A percentile compares a stretch with the other conserved stretches of the same genome.
Evolutionary conservation across 2,329 filamentous ascomycete genomes (phyloP).

Genomic region (Alternaria novae-zelandiae): DNA sequence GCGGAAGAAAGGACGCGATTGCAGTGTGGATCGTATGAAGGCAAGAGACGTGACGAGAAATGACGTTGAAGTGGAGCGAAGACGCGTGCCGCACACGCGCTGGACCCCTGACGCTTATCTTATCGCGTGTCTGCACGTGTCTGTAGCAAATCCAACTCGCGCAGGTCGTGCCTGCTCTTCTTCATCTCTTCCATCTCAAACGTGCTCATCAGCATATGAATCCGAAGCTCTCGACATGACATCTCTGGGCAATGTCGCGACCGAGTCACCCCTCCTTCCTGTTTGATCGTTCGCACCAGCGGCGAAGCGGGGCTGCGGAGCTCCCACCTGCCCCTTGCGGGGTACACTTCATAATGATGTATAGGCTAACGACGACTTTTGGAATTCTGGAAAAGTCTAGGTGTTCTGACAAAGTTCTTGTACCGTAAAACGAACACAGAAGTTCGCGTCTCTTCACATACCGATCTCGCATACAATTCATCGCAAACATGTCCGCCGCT

Average conservation of each 20-base stretch:
- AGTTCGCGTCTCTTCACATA: neutral
- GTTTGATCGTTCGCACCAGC: slow-evolving; percentile 20
- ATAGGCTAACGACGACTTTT: neutral
- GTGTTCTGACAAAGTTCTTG: neutral
- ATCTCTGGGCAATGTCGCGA: neutral
- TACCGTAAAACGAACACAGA: neutral
- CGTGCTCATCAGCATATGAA: neutral
- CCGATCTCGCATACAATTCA: neutral
- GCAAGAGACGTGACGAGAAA: neutral
- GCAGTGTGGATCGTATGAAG: neutral
- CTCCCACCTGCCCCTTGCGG: slow-evolving; percentile 24
- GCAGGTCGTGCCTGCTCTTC: neutral
- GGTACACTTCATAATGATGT: slow-evolving; percentile 17
- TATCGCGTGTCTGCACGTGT: neutral
- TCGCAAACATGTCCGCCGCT: slow-evolving; percentile 33
- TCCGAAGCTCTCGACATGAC: neutral
- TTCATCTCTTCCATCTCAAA: neutral
- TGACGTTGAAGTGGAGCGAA: neutral
- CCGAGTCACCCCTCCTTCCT: slow-evolving; percentile 11
- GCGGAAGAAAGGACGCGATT: neutral
- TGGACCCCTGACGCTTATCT: neutral
- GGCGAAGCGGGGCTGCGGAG: slow-evolving; percentile 28
- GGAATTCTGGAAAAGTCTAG: neutral
- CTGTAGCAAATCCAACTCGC: neutral
- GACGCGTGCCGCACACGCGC: neutral